Evolutionary conservation across 805 yeast species (phyloP), one percentile per base, ranked within the genome.

Genomic region (Debaryomyces tyrocola): DNA sequence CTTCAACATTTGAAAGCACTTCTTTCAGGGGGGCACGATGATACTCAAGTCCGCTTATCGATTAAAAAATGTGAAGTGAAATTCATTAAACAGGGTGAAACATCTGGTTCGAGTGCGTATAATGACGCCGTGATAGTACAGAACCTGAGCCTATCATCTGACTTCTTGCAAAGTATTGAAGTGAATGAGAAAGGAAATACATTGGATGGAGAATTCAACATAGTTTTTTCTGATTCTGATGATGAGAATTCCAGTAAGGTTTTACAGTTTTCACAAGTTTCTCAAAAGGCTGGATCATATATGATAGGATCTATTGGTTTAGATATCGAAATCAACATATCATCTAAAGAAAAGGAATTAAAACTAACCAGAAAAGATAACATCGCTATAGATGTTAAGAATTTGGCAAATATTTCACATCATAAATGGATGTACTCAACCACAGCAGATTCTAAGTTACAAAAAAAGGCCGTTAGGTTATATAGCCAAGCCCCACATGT

Each of bases 231-330:
- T 4, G 29, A 37, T 1, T 37, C 48, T 11, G 43, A 43, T 4
- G 10, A 37, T 2, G 12, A 10, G 15, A 12, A 45, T 40, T 31
- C 9, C 28, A 2, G 35, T 5, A 55, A 51, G 45, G 46, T 63
- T 2, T 20, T 68, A 18, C 61, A 67, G 28, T 54, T 59, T 37
- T 17, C 50, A 8, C 65, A 60, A 37, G 40, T 31, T 4, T 58
- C 56, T 2, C 48, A 52, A 15, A 54, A 46, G 20, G 45, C 69
- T 1, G 73, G 74, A 2, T 40, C 37, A 36, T 55, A 54, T 41
- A 52, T 47, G 38, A 51, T 68, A 4, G 49, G 53, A 14, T 43
- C 48, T 1, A 37, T 66, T 8, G 48, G 47, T 20, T 15, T 62
- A 12, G 46, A 49, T 1, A 44, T 52, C 4, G 47, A 17, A 1